Base-by-base conservation (phyloP, 352 stramenopile species). In the Blastocystis sp. region DNA sequence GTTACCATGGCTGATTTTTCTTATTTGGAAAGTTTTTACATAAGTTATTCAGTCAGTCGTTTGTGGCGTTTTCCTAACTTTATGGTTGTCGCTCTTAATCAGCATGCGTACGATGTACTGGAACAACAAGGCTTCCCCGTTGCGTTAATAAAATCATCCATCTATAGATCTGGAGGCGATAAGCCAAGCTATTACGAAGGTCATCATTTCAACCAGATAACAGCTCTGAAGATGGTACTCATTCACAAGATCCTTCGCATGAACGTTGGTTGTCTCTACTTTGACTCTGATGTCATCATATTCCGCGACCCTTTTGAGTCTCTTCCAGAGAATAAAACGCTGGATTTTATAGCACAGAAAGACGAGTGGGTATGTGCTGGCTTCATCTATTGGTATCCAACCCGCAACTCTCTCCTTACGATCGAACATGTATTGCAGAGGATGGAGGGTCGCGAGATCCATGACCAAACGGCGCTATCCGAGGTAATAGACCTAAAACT, bases 21-120 rank as follows among this genome's bases (percentile, higher is more conserved):
- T 2, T 84, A 84, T 45, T 45, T 84, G 9, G 53, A 84, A 53
- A n/a, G 26, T 0, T 84, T 84, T 41, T 84, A 84, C 47, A 18
- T 84, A 4, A 69, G 43, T 29, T 68, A 84, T 43, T 43, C 43
- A n/a, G 37, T 41, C 0, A 84, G 73, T 37, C 47, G 54, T 15
- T 45, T 84, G 2, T 64, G 54, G 50, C 41, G 34, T 7, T 84
- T 66, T n/a, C 34, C 15, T 23, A 84, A 84, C 53, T 64, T 84
- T 23, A 43, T 69, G 18, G 73, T 84, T 20, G 73, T 84, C 4
- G 73, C 73, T 11, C 23, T 84, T 23, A 53, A 84, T 26, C 18
- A 47, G 20, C 18, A 64, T 5, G 47, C 73, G 13, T 84, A 84
- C 56, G 54, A 54, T 45, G 47, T 84, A 3, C 50, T 84, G 18